phyloP scores from a whole-genome alignment of 495 filamentous ascomycete species.

The Aspergillus taichungensis region DNA sequence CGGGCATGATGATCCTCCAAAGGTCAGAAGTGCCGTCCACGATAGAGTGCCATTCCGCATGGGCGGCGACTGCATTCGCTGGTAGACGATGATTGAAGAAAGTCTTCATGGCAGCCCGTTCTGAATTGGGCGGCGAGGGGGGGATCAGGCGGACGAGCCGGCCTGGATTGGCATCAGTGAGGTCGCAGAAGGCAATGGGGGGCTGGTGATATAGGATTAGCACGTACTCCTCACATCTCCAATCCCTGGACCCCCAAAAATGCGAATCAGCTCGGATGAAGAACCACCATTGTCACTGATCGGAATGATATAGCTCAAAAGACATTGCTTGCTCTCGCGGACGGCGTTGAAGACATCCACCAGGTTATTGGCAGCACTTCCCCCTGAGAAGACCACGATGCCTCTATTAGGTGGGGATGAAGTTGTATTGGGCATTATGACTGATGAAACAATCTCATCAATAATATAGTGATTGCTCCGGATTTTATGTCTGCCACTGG shows the following conservation, averaged over 20 bases:
- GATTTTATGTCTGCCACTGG: too few species aligned
- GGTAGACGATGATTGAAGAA: slow-evolving; percentile 84
- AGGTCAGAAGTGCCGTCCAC: slow-evolving; percentile 69
- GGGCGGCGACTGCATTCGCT: slow-evolving; percentile 29
- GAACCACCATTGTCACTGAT: slow-evolving; percentile 94
- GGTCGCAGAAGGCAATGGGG: neutral
- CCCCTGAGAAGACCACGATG: slow-evolving; percentile 79
- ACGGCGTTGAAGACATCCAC: slow-evolving; percentile 83
- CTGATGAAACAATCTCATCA: neutral
- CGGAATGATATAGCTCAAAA: slow-evolving; percentile 78
- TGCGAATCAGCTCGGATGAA: slow-evolving; percentile 82
- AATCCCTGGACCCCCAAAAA: slow-evolving; percentile 90
- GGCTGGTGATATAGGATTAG: neutral
- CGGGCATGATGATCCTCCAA: slow-evolving; percentile 67
- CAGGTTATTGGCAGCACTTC: slow-evolving; percentile 86
- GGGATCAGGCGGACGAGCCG: slow-evolving; percentile 89
- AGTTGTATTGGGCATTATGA: slow-evolving; percentile 1
- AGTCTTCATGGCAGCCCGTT: slow-evolving; percentile 61
- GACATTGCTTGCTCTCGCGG: slow-evolving; percentile 57
- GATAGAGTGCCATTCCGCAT: slow-evolving; percentile 76
- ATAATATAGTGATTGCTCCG: neutral
- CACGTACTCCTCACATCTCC: slow-evolving; percentile 80
- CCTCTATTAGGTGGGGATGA: slow-evolving; percentile 34
- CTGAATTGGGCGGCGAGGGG: slow-evolving; percentile 45
- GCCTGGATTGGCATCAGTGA: slow-evolving; percentile 36